Evolutionary conservation across 495 filamentous ascomycete species (phyloP).

Genomic region (Talaromyces thailandensis): DNA sequence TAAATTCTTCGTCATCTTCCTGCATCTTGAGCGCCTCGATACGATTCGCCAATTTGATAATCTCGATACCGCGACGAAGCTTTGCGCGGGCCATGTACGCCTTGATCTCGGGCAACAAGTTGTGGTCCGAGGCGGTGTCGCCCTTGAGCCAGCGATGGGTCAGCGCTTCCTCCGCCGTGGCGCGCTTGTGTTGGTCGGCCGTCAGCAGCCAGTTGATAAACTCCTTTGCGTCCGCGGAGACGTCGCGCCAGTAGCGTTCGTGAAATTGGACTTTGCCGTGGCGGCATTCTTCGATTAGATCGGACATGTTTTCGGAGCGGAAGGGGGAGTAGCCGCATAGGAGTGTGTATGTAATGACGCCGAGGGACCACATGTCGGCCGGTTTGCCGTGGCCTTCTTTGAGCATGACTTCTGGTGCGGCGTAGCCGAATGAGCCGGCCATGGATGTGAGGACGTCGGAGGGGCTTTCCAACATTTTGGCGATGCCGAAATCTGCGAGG

Average conservation of each 20-base stretch:
- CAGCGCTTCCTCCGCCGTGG: constrained; percentile 74
- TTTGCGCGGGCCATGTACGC: constrained; percentile 87
- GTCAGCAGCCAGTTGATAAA: constrained; percentile 83
- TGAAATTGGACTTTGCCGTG: constrained; percentile 90
- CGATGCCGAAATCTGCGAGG: constrained; percentile 96
- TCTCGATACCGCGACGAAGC: constrained; percentile 87
- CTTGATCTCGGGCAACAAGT: constrained; percentile 94
- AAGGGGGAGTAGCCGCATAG: constrained; percentile 98
- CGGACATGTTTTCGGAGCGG: constrained; percentile 84
- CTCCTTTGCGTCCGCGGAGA: constrained; percentile 89
- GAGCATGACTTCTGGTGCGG: constrained; percentile 96
- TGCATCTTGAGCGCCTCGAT: constrained; percentile 96
- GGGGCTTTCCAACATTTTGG: constrained; percentile 90
- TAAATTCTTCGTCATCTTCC: constrained; percentile 67
- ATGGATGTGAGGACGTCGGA: constrained; percentile 93
- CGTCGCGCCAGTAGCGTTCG: constrained; percentile 96
- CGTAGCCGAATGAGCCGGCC: constrained; percentile 98
- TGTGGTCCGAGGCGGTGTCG: constrained; percentile 82
- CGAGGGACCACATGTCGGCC: constrained; percentile 99
- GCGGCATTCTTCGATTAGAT: constrained; percentile 92
- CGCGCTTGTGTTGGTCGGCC: constrained; percentile 65
- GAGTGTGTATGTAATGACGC: constrained; percentile 98
- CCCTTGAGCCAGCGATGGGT: constrained; percentile 86
- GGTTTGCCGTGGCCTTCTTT: constrained; percentile 96
- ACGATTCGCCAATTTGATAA: constrained; percentile 93